Conservation (phyloP, 352 stramenopile genomes). For the Blastocystis sp. region DNA sequence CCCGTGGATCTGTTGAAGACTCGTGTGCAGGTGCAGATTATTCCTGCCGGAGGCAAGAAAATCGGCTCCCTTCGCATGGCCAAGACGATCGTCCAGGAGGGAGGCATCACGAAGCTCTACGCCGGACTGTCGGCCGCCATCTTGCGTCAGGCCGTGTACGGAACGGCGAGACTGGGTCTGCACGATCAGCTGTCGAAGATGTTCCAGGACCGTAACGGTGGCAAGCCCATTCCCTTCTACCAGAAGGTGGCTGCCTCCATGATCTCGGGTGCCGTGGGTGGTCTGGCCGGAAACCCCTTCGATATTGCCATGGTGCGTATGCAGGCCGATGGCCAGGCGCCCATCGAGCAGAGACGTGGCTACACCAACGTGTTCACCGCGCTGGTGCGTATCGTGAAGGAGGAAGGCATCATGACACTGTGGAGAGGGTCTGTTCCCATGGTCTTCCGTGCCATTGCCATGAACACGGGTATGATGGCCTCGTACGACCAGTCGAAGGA, state of each 20-base stretch:
- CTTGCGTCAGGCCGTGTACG: slow-evolving; percentile 75
- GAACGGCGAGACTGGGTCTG: slow-evolving; percentile 74
- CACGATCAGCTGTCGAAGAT: slow-evolving; percentile 71
- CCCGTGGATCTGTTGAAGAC: slow-evolving; percentile 69
- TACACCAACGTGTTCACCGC: slow-evolving; percentile 99
- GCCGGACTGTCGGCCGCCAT: slow-evolving; percentile 74
- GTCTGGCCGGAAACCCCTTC: slow-evolving; percentile 94
- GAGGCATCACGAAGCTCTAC: slow-evolving; percentile 71
- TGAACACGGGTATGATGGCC: slow-evolving; percentile 98
- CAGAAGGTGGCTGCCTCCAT: slow-evolving; percentile 71
- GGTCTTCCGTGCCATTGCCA: slow-evolving; percentile 90
- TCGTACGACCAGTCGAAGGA: slow-evolving; percentile 91
- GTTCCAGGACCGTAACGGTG: slow-evolving; percentile 71
- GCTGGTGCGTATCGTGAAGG: slow-evolving; percentile 80
- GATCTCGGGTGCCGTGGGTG: slow-evolving; percentile 73
- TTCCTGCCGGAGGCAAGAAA: slow-evolving; percentile 5
- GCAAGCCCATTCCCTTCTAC: slow-evolving; percentile 71
- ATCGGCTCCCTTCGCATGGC: slow-evolving; percentile 52
- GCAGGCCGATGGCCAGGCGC: slow-evolving; percentile 90
- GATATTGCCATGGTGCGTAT: slow-evolving; percentile 94
- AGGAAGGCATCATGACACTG: slow-evolving; percentile 83
- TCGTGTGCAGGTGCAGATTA: slow-evolving; percentile 61
- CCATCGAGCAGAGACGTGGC: slow-evolving; percentile 83
- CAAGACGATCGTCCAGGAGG: slow-evolving; percentile 41
- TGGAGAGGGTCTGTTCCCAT: slow-evolving; percentile 85